These are phyloP conservation scores for Dryas drummondii DNA, from an alignment of 306 rosid species.

Conservation along the genomic window DNA sequence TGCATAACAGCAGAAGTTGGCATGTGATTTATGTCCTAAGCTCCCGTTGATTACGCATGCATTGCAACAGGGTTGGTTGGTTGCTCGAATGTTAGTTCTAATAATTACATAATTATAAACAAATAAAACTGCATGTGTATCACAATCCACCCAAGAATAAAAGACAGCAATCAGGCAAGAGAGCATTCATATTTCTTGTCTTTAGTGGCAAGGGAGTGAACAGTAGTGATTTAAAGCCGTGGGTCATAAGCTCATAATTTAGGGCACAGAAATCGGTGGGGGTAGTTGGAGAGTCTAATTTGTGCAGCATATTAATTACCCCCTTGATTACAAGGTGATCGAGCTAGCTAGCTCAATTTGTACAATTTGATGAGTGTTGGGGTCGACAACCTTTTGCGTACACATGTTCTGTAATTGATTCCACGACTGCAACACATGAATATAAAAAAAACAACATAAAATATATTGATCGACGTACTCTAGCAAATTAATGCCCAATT, in stretches of 20 bases:
- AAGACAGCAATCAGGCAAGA: too few relatives aligned
- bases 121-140: too few relatives aligned
- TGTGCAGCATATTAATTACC: conserved; percentile 2
- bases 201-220: not conserved
- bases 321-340: not conserved
- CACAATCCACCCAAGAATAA: too few relatives aligned
- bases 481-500: too few relatives aligned
- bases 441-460: too few relatives aligned
- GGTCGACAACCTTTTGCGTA: not conserved
- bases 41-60: conserved; percentile 22
- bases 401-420: too few relatives aligned
- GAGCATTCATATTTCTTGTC: not conserved
- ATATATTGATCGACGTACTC: too few relatives aligned
- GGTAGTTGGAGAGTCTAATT: conserved; percentile 14
- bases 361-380: not conserved
- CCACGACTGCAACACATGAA: too few relatives aligned
- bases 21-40: conserved; percentile 9
- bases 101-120: too few relatives aligned
- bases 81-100: not conserved
- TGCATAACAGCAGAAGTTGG: not conserved
- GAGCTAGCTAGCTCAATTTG: not conserved
- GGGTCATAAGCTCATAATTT: conserved; percentile 5
- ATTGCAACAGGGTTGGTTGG: not conserved
- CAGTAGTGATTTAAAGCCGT: not conserved
- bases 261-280: not conserved